These are phyloP conservation scores for Leccinellum luteum DNA, from an alignment of 768 basidiomycete species.

Conservation along the genomic window DNA sequence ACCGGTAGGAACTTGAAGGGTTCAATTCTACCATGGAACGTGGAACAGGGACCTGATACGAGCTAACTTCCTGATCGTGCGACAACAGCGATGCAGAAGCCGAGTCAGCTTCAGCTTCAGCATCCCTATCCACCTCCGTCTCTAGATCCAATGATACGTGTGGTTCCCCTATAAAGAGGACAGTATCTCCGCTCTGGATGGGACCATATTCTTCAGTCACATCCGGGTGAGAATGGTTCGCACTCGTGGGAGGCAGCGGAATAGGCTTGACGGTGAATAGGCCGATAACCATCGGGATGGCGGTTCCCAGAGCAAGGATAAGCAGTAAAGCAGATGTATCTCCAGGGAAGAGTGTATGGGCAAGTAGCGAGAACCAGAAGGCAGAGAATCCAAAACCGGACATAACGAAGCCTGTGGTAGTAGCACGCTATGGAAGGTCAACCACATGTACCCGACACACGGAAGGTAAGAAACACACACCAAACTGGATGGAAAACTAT, in stretches of 20 bases:
- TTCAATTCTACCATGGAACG: constrained; percentile 25
- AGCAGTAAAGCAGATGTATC: constrained; percentile 76
- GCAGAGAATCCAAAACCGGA: constrained; percentile 91
- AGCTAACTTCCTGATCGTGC: constrained; percentile 14
- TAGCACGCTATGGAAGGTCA: constrained; percentile 53
- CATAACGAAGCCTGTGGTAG: constrained; percentile 72
- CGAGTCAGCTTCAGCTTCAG: constrained; percentile 14
- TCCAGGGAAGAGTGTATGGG: constrained; percentile 69
- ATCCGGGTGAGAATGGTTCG: background rate
- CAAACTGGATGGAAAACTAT: constrained; percentile 69
- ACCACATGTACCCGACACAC: background rate
- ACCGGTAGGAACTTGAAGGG: constrained; percentile 6
- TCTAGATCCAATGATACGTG: too few relatives aligned
- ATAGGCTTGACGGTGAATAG: constrained; percentile 70
- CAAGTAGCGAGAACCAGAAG: constrained; percentile 81
- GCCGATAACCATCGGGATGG: constrained; percentile 77
- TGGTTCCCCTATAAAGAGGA: constrained; percentile 25
- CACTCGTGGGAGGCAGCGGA: constrained; percentile 46
- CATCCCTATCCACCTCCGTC: too few relatives aligned
- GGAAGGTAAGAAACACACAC: constrained; percentile 39
- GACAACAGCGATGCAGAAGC: constrained; percentile 22
- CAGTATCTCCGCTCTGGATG: constrained; percentile 14
- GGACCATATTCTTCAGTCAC: constrained; percentile 18
- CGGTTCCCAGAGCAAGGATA: constrained; percentile 73
- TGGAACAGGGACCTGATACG: constrained; percentile 21